Base-by-base conservation (phyloP, 139 green algal species). In the Spirogloea muscicola region DNA sequence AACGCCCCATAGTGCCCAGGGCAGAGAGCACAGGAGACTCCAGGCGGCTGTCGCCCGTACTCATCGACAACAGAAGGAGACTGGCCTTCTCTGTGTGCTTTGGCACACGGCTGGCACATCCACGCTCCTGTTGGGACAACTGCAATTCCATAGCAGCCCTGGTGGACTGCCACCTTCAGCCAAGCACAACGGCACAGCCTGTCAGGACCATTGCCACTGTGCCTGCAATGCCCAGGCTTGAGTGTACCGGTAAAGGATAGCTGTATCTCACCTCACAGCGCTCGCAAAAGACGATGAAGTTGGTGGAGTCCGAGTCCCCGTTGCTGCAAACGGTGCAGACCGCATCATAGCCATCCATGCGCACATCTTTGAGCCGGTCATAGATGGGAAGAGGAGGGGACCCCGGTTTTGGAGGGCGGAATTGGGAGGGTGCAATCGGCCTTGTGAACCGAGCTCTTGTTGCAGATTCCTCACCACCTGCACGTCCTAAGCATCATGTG, bases 101-200 rank as follows among this genome's bases (percentile, higher is more conserved):
- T 34, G 36, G 52, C 48, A 25, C 79, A 85, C 21, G n/a, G 29
- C 43, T 43, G 39, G 68, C 76, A 84, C 66, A 83, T 31, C 75
- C 76, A 83, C 27, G 58, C 55, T 33, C 76, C 85, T 36, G 80
- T 74, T n/a, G 76, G 84, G 10, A 88, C 71, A 10, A 71, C 25
- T 4, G 58, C 16, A n/a, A 90, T 46, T 0, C 85, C 86, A 44
- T 90, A 90, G 75, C 85, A 90, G 13, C 44, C 41, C 59, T 85
- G 80, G 68, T 85, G 80, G 13, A 85, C 80, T 16, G 80, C 34
- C 29, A 85, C 79, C 52, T 85, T 83, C 49, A 60, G 34, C 34
- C 49, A 60, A 37, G 49, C 49, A n/a, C n/a, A n/a, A n/a, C n/a
- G n/a, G n/a, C n/a, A n/a, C n/a, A n/a, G 31, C 49, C 49, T 60